Evolutionary conservation across 306 rosid genomes (phyloP), one percentile per base, ranked within the genome.

Genomic region (Benincasa hispida): DNA sequence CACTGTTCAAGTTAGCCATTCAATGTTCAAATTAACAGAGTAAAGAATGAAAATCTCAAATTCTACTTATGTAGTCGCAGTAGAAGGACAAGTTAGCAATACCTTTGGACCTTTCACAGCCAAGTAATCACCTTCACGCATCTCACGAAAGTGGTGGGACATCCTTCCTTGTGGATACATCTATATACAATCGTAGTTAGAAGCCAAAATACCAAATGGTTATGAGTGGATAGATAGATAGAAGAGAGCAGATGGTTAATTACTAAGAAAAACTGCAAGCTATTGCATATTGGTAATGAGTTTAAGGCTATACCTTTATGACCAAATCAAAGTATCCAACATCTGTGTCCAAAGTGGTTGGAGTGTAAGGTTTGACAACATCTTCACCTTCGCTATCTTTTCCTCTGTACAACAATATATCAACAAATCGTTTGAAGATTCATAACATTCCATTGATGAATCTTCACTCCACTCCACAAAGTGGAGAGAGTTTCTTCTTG

Each of bases 81-180:
- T 12, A 25, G 35, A 11, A 62, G 70, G 48, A 21, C 25, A 63
- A 34, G 11, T 10, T 35, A 10, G 50, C 41, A 54, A 45, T 83
- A 92, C 96, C 97, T 87, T 86, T 11, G 97, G 97, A 30, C 97
- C 93, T 51, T 66, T 88, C 34, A 92, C 90, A 6, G 90, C 79
- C 81, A 92, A 79, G 75, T 17, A 78, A 42, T 89, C 97, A 50
- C 93, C 97, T 82, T 81, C 93, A 18, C 66, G 81, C 91, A 92
- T 81, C 80, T 85, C 55, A 60, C 90, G 84, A 66, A 89, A 92
- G 81, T 92, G 93, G 82, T 92, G 96, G 54, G 97, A 89, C 93
- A 92, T 89, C 76, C 75, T 89, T 79, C 97, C 97, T 78, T 87
- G 78, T 34, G 95, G 90, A 81, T 89, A 92, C 93, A 92, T 89